Conservation (phyloP, 2,329 filamentous ascomycete species). For the Calonectria henricotiae region DNA sequence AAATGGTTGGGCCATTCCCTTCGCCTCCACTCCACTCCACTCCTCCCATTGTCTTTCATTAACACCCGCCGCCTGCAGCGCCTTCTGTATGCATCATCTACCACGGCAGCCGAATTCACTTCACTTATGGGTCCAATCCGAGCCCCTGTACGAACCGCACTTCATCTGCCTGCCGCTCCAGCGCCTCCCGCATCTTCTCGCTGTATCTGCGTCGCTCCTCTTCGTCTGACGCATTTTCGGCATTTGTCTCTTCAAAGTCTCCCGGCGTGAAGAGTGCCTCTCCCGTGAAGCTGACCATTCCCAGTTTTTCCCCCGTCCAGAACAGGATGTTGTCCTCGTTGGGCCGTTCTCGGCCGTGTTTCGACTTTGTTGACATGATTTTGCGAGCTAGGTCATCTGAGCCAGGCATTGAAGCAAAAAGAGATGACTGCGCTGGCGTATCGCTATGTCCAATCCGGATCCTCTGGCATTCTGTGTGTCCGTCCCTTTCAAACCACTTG, state of each 20-base stretch:
- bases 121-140: slow-evolving; percentile 53
- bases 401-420: slow-evolving; percentile 69
- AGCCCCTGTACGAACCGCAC: slow-evolving; percentile 81
- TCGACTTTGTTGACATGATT: slow-evolving; percentile 75
- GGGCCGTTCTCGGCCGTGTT: slow-evolving; percentile 52
- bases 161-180: slow-evolving; percentile 86
- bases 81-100: slow-evolving; percentile 24
- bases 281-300: slow-evolving; percentile 77
- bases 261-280: slow-evolving; percentile 65
- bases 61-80: slow-evolving; percentile 30
- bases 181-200: slow-evolving; percentile 80
- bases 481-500: slow-evolving; percentile 94
- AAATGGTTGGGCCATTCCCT: slow-evolving; percentile 5
- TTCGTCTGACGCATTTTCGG: slow-evolving; percentile 66
- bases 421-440: slow-evolving; percentile 62
- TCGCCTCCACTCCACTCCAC: not conserved
- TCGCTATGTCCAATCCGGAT: slow-evolving; percentile 72
- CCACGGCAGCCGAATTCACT: slow-evolving; percentile 12
- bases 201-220: slow-evolving; percentile 75
- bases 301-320: slow-evolving; percentile 91
- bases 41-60: slow-evolving; percentile 8
- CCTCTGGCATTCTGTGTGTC: slow-evolving; percentile 73
- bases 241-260: slow-evolving; percentile 68
- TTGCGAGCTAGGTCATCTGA: slow-evolving; percentile 86
- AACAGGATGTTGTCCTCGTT: slow-evolving; percentile 82